Base-by-base conservation (phyloP, 2,329 filamentous ascomycete genomes). In the Pseudogymnoascus destructans region DNA sequence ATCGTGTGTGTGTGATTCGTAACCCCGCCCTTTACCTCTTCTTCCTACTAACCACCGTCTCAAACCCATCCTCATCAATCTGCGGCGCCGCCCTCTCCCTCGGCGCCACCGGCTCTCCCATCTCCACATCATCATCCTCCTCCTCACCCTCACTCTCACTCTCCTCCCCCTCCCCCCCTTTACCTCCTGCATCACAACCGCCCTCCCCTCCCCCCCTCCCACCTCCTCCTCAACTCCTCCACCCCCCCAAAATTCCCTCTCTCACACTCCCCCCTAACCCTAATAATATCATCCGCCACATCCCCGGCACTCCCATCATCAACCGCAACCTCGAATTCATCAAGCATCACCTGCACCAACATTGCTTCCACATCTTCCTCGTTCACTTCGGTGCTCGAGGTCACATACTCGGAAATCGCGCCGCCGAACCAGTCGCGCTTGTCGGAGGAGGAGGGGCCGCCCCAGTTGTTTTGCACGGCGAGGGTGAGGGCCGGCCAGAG, bases 381-480 rank as follows among this genome's bases (percentile, higher is more conserved):
- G 65, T 95, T 87, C 9, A 87, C 83, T 58, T 82, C 75, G 1
- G 81, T 76, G 3, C 76, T 73, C 9, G 75, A 72, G 15, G 67
- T 63, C 65, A 96, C 86, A 62, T 95, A 81, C 23, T 95, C 89
- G 60, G 85, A 86, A 57, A 97, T 78, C 42, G 87, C 87, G 63
- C 90, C 91, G 57, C 88, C 92, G 67, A 98, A 88, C 92, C 91
- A 97, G 77, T 95, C 92, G 67, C 92, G 87, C 76, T 97, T 97
- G 72, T 95, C 89, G 61, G 78, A 72, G 19, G 84, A 86, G 60
- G 89, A 84, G 38, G 88, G 82, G 1, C 92, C 93, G 66, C 92
- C 93, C 86, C 91, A 95, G 73, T 82, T 78, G 71, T 89, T 89
- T 70, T 87, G 81, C 46, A 96, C 88, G 52, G 93, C 89, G 68